phyloP scores from a whole-genome alignment of 2,329 filamentous ascomycete species.

The Paecilomyces formosus region DNA sequence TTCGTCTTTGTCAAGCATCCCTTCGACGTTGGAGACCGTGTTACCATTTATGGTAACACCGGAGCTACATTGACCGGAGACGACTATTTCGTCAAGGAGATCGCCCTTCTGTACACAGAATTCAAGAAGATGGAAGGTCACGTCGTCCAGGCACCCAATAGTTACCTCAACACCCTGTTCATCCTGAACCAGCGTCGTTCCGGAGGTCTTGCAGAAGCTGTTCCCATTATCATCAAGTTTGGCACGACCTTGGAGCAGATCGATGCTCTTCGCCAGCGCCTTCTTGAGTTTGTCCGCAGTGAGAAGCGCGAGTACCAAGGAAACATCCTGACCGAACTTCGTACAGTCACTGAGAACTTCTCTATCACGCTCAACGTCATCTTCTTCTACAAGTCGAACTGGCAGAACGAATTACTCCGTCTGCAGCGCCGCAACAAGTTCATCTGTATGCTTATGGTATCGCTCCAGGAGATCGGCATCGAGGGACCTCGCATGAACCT shows the following conservation, averaged over 20 bases:
- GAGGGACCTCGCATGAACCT: constrained; percentile 71
- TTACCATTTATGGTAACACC: constrained; percentile 84
- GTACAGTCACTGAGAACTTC: constrained; percentile 71
- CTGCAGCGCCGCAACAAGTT: constrained; percentile 90
- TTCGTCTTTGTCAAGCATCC: constrained; percentile 98
- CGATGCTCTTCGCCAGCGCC: constrained; percentile 67
- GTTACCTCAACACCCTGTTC: constrained; percentile 83
- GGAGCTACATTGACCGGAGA: constrained; percentile 72
- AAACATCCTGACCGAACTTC: constrained; percentile 80
- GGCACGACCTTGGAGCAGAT: constrained; percentile 79
- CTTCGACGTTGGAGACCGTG: constrained; percentile 90
- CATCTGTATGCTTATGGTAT: constrained; percentile 80
- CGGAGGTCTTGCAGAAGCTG: constrained; percentile 76
- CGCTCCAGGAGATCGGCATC: constrained; percentile 76
- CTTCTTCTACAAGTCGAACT: constrained; percentile 97
- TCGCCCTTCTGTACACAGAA: constrained; percentile 86
- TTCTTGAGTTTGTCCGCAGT: constrained; percentile 72
- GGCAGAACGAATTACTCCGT: constrained; percentile 88
- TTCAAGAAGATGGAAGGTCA: constrained; percentile 99
- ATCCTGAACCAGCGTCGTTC: constrained; percentile 92
- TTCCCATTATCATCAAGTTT: constrained; percentile 79
- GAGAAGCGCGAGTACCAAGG: constrained; percentile 87
- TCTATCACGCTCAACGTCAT: constrained; percentile 84
- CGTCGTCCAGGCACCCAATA: constrained; percentile 92
- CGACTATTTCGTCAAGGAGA: constrained; percentile 94